Evolutionary conservation across 2,329 filamentous ascomycete species (phyloP).

Genomic region (Colletotrichum cordylinicola): DNA sequence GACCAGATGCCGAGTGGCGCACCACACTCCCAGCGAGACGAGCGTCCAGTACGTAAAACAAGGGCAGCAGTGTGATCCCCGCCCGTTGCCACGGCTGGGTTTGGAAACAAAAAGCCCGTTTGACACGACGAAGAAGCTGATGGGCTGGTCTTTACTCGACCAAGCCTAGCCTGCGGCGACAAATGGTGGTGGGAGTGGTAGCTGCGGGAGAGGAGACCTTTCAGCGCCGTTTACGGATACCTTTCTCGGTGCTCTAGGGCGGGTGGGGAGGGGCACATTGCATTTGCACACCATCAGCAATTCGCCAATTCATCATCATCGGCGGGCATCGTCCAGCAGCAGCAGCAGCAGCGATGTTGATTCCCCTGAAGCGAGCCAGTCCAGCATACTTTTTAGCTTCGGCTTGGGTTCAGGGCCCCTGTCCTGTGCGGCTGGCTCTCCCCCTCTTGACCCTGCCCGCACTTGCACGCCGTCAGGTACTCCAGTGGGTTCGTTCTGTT

Average conservation of each 20-base stretch:
- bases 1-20: conserved; percentile 8
- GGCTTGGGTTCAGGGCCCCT: neutral
- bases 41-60: neutral
- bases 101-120: conserved; percentile 5
- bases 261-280: neutral
- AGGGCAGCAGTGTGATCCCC: neutral
- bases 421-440: conserved; percentile 9
- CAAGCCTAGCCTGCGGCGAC: conserved; percentile 1
- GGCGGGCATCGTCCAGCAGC: neutral
- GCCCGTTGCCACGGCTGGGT: neutral
- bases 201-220: neutral
- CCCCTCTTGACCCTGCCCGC: neutral
- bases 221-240: neutral
- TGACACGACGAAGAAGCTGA: neutral
- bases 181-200: neutral
- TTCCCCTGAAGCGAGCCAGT: conserved; percentile 16
- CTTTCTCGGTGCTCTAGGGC: neutral
- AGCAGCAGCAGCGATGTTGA: neutral
- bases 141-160: neutral
- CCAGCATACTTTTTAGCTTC: neutral
- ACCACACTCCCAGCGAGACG: neutral
- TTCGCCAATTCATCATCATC: conserved; percentile 14
- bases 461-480: neutral
- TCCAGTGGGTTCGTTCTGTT: neutral
- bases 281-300: conserved; percentile 7